A percentile compares a stretch with the other conserved stretches of the same genome.
phyloP scores from a whole-genome alignment of 495 filamentous ascomycete genomes.

The Hypomontagnella submonticulosa region DNA sequence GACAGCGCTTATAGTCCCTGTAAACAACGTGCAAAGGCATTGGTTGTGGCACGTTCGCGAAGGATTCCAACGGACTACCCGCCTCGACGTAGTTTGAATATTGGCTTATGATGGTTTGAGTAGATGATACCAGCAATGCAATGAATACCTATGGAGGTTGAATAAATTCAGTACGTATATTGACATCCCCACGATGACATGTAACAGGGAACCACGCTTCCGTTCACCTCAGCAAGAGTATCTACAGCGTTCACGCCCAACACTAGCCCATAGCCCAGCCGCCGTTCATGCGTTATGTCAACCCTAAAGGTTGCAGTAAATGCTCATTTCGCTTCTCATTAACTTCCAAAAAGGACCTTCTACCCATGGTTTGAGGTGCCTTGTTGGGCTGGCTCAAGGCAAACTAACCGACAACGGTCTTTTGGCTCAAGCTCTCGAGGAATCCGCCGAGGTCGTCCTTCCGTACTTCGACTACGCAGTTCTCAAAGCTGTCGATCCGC shows the following conservation, averaged over 20 bases:
- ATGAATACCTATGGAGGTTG: background rate
- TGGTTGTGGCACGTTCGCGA: too few species aligned
- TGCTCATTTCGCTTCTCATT: constrained; percentile 21
- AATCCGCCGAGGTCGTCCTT: constrained; percentile 95
- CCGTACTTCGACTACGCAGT: constrained; percentile 94
- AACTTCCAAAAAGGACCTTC: constrained; percentile 1
- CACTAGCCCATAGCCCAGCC: constrained; percentile 20
- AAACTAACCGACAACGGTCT: constrained; percentile 83
- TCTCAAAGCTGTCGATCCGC: constrained; percentile 95
- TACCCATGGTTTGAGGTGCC: constrained; percentile 7
- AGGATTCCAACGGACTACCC: too few species aligned
- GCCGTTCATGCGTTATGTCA: constrained; percentile 36
- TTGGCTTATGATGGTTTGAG: too few species aligned
- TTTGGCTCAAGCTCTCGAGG: constrained; percentile 90
- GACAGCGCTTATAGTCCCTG: too few species aligned
- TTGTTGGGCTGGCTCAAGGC: background rate
- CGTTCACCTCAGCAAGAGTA: constrained; percentile 17
- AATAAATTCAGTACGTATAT: constrained; percentile 19
- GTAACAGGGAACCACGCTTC: constrained; percentile 16
- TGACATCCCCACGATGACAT: constrained; percentile 24
- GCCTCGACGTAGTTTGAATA: too few species aligned
- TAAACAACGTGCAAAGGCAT: too few species aligned
- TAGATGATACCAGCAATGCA: too few species aligned
- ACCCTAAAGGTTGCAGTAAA: constrained; percentile 15
- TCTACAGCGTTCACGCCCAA: constrained; percentile 31